These are phyloP conservation scores for Podaxis sp. DNA, from an alignment of 768 basidiomycete genomes.

Conservation along the genomic window DNA sequence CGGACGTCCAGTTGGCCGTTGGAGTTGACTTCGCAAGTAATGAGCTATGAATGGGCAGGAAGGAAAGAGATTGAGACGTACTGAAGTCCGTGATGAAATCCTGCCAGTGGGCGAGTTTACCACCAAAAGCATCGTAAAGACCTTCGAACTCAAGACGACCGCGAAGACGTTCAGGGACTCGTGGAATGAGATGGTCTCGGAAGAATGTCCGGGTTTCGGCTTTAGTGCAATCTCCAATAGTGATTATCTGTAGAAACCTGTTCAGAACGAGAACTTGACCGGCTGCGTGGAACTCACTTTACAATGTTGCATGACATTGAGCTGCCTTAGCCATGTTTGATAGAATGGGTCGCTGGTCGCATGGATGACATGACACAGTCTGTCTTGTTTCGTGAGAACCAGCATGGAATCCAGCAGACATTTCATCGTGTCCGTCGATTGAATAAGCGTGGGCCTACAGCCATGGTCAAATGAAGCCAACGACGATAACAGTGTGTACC, in stretches of 20 bases:
- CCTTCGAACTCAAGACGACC: conserved; percentile 63
- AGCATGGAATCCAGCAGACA: conserved; percentile 83
- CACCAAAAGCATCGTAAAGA: conserved; percentile 79
- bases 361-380: conserved; percentile 81
- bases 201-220: conserved; percentile 68
- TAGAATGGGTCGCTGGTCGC: conserved; percentile 85
- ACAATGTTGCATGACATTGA: conserved; percentile 82
- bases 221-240: conserved; percentile 79
- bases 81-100: conserved; percentile 78
- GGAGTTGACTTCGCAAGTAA: conserved; percentile 57
- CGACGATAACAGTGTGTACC: neutral
- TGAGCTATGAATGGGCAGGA: neutral
- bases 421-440: conserved; percentile 81
- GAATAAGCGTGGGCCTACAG: conserved; percentile 67
- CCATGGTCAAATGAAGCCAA: neutral
- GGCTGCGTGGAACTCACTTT: conserved; percentile 43
- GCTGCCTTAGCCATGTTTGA: conserved; percentile 78
- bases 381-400: conserved; percentile 84
- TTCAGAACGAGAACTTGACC: neutral
- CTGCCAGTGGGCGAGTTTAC: conserved; percentile 81
- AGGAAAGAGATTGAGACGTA: conserved; percentile 28
- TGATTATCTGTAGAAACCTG: conserved; percentile 53
- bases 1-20: conserved; percentile 56
- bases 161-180: conserved; percentile 64
- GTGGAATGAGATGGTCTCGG: conserved; percentile 61